These are phyloP conservation scores for Tuber magnatum DNA, from an alignment of 495 filamentous ascomycete species.

Conservation along the genomic window DNA sequence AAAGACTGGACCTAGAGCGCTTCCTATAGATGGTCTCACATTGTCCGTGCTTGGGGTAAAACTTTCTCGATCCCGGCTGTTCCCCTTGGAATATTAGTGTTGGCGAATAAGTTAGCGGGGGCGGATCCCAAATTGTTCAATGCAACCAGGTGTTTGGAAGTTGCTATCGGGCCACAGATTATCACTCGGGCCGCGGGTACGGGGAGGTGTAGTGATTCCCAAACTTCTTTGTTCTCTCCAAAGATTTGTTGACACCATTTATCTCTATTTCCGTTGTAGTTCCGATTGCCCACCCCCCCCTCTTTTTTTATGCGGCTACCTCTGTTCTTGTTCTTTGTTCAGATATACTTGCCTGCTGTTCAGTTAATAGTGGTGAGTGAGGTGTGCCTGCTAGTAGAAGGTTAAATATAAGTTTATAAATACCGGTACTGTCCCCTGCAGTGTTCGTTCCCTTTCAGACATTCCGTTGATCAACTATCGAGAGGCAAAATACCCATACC, in stretches of 20 bases:
- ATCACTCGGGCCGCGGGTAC: not conserved
- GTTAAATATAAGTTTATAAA: not conserved
- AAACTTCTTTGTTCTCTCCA: not conserved
- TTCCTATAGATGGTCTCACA: not conserved
- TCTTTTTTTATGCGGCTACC: not conserved
- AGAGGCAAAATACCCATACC: too few species aligned
- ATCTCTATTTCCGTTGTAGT: not conserved
- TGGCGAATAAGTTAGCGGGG: not conserved
- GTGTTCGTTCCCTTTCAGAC: not conserved
- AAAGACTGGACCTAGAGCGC: not conserved
- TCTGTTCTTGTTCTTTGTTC: not conserved
- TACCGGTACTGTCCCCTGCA: not conserved
- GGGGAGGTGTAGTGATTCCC: not conserved
- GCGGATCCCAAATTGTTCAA: not conserved
- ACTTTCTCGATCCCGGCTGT: not conserved
- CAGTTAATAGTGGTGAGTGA: not conserved
- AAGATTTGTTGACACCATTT: not conserved
- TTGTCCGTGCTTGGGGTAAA: not conserved
- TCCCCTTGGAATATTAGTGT: not conserved
- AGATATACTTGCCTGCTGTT: not conserved
- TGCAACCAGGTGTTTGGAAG: not conserved
- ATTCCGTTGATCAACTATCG: not conserved
- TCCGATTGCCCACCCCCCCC: not conserved
- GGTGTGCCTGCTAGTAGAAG: not conserved
- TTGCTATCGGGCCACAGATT: not conserved